Base-by-base conservation (phyloP, 192 early-diverging fungal genomes). In the Podila epicladia region DNA sequence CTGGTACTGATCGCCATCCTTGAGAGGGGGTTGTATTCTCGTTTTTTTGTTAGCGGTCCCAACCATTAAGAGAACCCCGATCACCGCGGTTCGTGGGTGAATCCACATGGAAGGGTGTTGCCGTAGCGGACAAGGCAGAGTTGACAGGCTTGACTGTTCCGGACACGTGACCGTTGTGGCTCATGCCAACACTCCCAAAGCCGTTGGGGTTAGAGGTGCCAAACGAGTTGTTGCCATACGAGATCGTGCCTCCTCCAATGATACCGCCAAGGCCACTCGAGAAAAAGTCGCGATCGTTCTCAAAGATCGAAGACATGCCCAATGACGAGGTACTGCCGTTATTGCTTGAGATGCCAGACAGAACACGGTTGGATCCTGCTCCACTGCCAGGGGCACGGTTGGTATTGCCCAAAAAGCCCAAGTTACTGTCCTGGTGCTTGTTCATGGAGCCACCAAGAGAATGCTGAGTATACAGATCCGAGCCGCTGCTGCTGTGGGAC, bases 211-310 rank as follows among this genome's bases (percentile, higher is more conserved):
- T 61, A 61, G 28, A 9, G 31, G 22, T 17, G 59, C 31, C 24
- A 24, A 26, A 55, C 20, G 53, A 26, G 29, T 33, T 61, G 29
- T 61, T 61, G 29, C 76, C 77, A 17, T 69, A 80, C 7, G 65
- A 71, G 37, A 71, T 65, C 19, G 71, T 59, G 1, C 65, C 71
- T 2, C 71, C 70, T 5, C 77, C 77, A 65, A 80, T 72, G 29
- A 80, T 80, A 6, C 77, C 77, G 22, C 77, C 77, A 48, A 80
- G 72, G 8, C 77, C 77, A 67, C 62, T 73, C 9, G 70, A 64
- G 67, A 80, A 80, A 32, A 80, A 73, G 15, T 71, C 77, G 1
- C 66, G 55, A 19, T 72, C 70, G 19, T 71, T 64, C 45, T 78
- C 71, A 69, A 73, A 73, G 37, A 69, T 67, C 15, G 66, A 61